phyloP scores from a whole-genome alignment of 768 basidiomycete genomes.

The Tricholoma bakamatsutake region DNA sequence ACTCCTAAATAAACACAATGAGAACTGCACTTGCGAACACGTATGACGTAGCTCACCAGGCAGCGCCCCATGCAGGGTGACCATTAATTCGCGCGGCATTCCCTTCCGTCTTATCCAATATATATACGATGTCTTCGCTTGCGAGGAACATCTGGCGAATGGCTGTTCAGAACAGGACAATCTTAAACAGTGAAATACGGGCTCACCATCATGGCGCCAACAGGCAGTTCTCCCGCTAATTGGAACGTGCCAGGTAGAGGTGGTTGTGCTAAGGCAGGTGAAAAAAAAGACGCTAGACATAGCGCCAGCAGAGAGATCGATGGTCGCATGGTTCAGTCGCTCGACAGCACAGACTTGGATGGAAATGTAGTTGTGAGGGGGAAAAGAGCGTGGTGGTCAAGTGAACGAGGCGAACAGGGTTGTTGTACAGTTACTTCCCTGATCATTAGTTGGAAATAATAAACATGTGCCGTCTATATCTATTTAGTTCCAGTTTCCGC shows the following conservation, averaged over 20 bases:
- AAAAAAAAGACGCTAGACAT: conserved; percentile 19
- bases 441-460: too few species aligned
- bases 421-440: too few species aligned
- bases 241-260: conserved; percentile 32
- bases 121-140: conserved; percentile 64
- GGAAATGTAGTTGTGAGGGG: not conserved
- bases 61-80: conserved; percentile 67
- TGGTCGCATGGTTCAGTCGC: conserved; percentile 6
- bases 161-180: not conserved
- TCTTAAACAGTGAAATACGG: not conserved
- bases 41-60: conserved; percentile 39
- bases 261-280: conserved; percentile 18
- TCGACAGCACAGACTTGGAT: not conserved
- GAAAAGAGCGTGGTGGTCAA: not conserved
- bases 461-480: too few species aligned
- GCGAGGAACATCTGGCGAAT: conserved; percentile 57
- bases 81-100: conserved; percentile 51
- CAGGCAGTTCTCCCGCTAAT: conserved; percentile 29
- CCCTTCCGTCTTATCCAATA: conserved; percentile 75
- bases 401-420: not conserved
- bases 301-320: conserved; percentile 19
- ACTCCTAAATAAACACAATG: conserved; percentile 38
- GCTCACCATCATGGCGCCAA: conserved; percentile 36
- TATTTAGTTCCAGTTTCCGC: too few species aligned
- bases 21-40: not conserved